Base-by-base conservation (phyloP, 495 filamentous ascomycete species). In the Lophiostoma macrostomum region DNA sequence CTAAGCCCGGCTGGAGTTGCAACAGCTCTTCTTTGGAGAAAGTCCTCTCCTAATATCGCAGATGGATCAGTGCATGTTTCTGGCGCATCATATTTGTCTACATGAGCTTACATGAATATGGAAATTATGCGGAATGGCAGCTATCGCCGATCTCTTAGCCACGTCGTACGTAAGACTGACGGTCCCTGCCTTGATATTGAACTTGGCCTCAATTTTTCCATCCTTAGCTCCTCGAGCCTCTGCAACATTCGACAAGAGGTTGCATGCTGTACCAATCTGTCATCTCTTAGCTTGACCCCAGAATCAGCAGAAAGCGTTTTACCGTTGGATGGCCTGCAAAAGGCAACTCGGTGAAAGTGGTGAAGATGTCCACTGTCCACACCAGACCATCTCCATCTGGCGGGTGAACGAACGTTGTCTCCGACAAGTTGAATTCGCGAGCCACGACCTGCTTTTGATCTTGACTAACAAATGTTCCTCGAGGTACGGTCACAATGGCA, bases 401-500 rank as follows among this genome's bases (percentile, higher is more conserved):
- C 14, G 74, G 72, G 64, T 90, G 80, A 10, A 93, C 68, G 68
- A 91, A 95, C 39, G 90, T 85, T 0, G 84, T 91, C 63, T 94
- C 88, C 1, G 86, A 90, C 54, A 89, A 76, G 58, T 91, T 91
- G 81, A 93, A 94, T 68, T 95, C 89, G 30, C 68, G 62, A 2
- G 87, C 81, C 35, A 94, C 83, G 35, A 59, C 67, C 67, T 84
- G 84, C 64, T 87, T 87, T 53, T 75, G 70, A 0, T 72, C 65
- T 53, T 83, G 79, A n/a, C 64, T 64, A 42, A 82, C 51, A 8
- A 19, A 18, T 30, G 19, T 29, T 28, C 52, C 50, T 6, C 45
- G 8, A 0, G 81, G 79, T 28, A 87, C 56, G 32, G 73, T 58
- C 39, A 88, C 75, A 3, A 88, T 73, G 25, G 83, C 84, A 10